phyloP scores from a whole-genome alignment of 345 rosid genomes.

The Salix suchowensis region DNA sequence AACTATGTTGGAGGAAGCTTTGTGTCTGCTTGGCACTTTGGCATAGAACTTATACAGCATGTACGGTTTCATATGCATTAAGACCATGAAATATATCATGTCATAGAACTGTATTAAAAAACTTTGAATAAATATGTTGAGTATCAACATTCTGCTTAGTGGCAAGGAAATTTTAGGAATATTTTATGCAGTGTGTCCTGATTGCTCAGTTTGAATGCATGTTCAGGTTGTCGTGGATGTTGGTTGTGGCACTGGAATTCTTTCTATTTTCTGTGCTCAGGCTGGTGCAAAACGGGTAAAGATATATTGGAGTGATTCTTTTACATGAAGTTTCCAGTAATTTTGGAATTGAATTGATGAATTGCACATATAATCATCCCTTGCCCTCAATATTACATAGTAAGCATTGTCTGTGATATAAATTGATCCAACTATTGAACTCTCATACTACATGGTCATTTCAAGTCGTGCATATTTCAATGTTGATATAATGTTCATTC shows the following conservation, averaged over 20 bases:
- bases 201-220: constrained; percentile 15
- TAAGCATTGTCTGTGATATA: no score
- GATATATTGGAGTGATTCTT: constrained; percentile 6
- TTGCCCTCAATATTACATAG: no score
- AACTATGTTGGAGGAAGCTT: neutral
- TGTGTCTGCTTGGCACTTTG: neutral
- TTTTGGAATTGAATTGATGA: no score
- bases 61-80: neutral
- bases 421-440: no score
- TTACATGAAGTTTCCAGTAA: neutral
- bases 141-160: neutral
- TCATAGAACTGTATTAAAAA: neutral
- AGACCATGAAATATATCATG: neutral
- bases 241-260: constrained; percentile 99
- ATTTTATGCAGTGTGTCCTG: constrained; percentile 10
- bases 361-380: no score
- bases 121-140: neutral
- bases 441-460: no score
- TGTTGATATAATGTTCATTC: no score
- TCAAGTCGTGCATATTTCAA: no score
- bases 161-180: neutral
- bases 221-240: constrained; percentile 91
- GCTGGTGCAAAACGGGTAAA: constrained; percentile 95
- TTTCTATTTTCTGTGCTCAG: constrained; percentile 95
- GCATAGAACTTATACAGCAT: neutral